Evolutionary conservation across 306 rosid genomes (phyloP).

Genomic region (Cucumis hystrix): DNA sequence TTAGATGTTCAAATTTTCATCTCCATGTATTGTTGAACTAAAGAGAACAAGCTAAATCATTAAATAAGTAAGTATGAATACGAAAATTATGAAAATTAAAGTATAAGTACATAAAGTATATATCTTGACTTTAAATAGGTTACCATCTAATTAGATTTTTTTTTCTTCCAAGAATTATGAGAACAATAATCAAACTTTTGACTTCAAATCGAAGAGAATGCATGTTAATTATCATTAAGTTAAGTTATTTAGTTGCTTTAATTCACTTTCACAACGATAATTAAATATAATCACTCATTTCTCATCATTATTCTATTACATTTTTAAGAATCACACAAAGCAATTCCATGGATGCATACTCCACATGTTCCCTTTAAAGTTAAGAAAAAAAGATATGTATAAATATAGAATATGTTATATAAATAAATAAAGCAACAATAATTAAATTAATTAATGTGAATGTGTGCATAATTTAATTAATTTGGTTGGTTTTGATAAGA

Average conservation of each 20-base stretch:
- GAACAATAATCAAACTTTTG: no score
- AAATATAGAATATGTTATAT: no score
- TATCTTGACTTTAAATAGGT: not conserved
- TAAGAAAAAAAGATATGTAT: not conserved
- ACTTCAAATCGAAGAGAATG: no score
- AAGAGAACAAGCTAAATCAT: no score
- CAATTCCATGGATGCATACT: not conserved
- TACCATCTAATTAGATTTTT: not conserved
- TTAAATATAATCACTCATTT: not conserved
- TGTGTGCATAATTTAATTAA: not conserved
- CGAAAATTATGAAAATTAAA: not conserved
- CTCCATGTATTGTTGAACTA: no score
- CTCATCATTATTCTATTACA: not conserved
- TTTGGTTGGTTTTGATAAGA: constrained; percentile 4
- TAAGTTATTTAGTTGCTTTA: no score
- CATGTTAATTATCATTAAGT: no score
- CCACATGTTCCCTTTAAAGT: not conserved
- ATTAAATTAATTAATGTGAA: not conserved
- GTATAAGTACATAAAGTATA: not conserved
- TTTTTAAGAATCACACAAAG: not conserved
- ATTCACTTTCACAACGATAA: no score
- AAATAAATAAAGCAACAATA: not conserved
- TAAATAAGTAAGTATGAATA: not conserved
- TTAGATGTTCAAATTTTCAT: no score
- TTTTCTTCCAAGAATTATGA: no score